Evolutionary conservation across 306 rosid genomes (phyloP).

Genomic region (Casuarina equisetifolia): DNA sequence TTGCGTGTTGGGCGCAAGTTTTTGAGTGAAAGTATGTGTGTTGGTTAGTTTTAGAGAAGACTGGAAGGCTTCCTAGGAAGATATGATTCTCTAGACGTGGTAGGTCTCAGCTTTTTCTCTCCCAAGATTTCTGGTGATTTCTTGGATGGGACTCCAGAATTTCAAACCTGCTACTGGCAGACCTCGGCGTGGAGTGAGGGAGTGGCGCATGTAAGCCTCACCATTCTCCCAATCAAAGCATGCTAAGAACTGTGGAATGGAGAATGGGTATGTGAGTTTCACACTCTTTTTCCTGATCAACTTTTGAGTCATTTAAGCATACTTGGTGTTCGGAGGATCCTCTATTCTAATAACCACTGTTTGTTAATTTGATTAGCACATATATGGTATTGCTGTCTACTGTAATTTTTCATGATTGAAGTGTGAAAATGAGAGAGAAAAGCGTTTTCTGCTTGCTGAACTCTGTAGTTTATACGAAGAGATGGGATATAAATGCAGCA

Average conservation of each 20-base stretch:
- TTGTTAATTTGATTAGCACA: conserved; percentile 40
- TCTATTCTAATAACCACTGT: too few species aligned
- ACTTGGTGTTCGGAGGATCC: too few species aligned
- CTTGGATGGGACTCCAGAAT: conserved; percentile 33
- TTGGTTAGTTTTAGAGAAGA: conserved; percentile 27
- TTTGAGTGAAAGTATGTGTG: conserved; percentile 47
- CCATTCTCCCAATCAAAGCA: not conserved
- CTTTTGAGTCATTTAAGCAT: too few species aligned
- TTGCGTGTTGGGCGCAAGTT: conserved; percentile 70
- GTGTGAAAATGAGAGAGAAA: conserved; percentile 18
- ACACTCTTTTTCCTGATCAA: too few species aligned
- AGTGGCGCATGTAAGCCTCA: too few species aligned
- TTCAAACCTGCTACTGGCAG: conserved; percentile 26
- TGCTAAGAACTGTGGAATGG: not conserved
- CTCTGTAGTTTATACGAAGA: conserved; percentile 3
- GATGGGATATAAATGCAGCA: conserved; percentile 3
- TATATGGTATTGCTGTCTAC: conserved; percentile 39
- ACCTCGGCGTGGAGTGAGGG: too few species aligned
- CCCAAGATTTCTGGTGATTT: conserved; percentile 42
- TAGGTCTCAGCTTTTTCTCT: conserved; percentile 39
- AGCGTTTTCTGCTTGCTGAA: conserved; percentile 17
- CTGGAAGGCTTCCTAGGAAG: conserved; percentile 40
- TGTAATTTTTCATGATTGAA: conserved; percentile 32
- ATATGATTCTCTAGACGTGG: conserved; percentile 61
- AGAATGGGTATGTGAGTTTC: too few species aligned